Conservation (phyloP, 2,329 filamentous ascomycete species). For the Diaporthe helianthi region DNA sequence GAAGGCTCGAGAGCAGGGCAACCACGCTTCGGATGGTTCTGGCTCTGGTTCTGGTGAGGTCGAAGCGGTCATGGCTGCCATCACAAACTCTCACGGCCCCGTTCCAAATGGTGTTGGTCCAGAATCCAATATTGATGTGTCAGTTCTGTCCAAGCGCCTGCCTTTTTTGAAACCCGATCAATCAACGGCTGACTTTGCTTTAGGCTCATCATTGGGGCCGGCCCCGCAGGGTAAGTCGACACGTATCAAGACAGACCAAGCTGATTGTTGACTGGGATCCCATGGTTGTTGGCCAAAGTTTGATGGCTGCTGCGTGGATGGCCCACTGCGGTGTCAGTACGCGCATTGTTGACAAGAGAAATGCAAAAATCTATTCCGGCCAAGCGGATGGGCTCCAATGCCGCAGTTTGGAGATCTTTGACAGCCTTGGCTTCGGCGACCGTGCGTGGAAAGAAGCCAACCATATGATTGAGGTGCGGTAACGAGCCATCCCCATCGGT, state of each 20-base stretch:
- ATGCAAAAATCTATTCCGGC: conserved; percentile 47
- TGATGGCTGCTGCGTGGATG: conserved; percentile 54
- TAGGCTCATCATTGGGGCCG: conserved; percentile 41
- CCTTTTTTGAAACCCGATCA: background rate
- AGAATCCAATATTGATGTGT: conserved; percentile 26
- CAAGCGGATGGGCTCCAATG: conserved; percentile 62
- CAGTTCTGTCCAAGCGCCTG: background rate
- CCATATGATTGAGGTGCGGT: conserved; percentile 68
- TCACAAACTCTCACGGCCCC: background rate
- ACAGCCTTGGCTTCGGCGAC: conserved; percentile 73
- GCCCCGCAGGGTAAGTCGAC: conserved; percentile 41
- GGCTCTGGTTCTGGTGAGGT: background rate
- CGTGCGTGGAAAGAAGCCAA: conserved; percentile 71
- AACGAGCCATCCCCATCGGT: conserved; percentile 13
- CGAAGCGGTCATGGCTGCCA: background rate
- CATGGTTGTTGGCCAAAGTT: conserved; percentile 35
- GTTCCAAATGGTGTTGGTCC: background rate
- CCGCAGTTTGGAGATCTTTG: conserved; percentile 75
- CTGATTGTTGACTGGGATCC: background rate
- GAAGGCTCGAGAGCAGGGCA: background rate
- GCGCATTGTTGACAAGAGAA: conserved; percentile 56
- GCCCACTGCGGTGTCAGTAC: conserved; percentile 49
- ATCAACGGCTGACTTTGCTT: background rate
- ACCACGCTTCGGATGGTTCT: background rate
- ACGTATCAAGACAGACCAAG: conserved; percentile 17